phyloP scores from a whole-genome alignment of 2,329 filamentous ascomycete species.

The Paracorniculantispora psalliotae region DNA sequence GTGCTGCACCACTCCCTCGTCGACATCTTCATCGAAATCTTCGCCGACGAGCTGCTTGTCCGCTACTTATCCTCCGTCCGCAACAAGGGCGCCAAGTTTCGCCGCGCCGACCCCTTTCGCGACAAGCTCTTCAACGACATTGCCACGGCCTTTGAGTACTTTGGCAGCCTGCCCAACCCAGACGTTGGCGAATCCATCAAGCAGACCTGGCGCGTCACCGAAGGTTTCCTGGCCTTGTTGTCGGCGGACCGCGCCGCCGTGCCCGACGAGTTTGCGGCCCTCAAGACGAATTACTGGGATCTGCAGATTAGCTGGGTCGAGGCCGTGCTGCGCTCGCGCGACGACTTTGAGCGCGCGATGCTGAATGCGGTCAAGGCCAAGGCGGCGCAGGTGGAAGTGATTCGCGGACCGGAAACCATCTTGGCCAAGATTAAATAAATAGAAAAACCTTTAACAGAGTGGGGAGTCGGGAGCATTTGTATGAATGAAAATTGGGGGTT shows the following conservation, averaged over 20 bases:
- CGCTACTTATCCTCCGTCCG: conserved; percentile 78
- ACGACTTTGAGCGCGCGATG: conserved; percentile 92
- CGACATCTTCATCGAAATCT: conserved; percentile 89
- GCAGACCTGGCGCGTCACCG: conserved; percentile 86
- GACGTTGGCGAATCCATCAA: conserved; percentile 68
- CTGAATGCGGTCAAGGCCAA: conserved; percentile 80
- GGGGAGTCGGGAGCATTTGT: neutral
- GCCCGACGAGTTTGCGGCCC: conserved; percentile 71
- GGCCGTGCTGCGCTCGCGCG: conserved; percentile 75
- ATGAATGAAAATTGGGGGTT: neutral
- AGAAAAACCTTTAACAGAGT: neutral
- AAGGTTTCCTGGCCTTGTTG: conserved; percentile 77
- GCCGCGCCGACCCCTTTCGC: conserved; percentile 77
- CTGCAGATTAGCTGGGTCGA: conserved; percentile 94
- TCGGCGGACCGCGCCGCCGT: conserved; percentile 68
- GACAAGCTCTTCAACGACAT: conserved; percentile 95
- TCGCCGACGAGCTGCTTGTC: conserved; percentile 84
- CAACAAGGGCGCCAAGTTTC: conserved; percentile 88
- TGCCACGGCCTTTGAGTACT: conserved; percentile 84
- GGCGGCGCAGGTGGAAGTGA: conserved; percentile 79
- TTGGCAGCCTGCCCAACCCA: conserved; percentile 64
- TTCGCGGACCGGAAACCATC: conserved; percentile 80
- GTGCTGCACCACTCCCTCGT: conserved; percentile 82
- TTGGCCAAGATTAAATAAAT: conserved; percentile 67
- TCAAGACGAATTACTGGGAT: conserved; percentile 90